Percentiles rank a stretch among this genome's conserved stretches.
These are phyloP conservation scores for Zymoseptoria pseudotritici DNA, from an alignment of 2,329 filamentous ascomycete genomes.

Conservation along the genomic window DNA sequence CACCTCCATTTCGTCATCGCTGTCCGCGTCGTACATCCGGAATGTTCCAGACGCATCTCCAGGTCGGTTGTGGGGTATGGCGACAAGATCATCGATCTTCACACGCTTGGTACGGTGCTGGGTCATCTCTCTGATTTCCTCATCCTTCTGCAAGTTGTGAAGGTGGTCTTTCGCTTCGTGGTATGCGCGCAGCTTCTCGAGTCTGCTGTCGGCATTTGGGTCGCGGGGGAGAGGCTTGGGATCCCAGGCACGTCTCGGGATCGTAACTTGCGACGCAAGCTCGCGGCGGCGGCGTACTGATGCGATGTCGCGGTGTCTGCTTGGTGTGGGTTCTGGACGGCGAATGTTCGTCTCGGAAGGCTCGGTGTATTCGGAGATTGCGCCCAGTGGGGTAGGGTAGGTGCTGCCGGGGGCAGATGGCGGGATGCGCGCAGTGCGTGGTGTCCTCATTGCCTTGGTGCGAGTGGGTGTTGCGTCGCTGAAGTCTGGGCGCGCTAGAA, in stretches of 20 bases:
- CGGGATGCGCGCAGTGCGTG: conserved; percentile 2
- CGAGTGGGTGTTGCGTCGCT: conserved; percentile 1
- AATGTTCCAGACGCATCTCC: conserved; percentile 26
- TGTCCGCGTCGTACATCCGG: conserved; percentile 25
- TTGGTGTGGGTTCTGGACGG: conserved; percentile 7
- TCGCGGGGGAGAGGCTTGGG: conserved; percentile 14
- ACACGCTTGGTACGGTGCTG: conserved; percentile 24
- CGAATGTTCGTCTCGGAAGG: conserved; percentile 5
- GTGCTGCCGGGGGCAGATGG: conserved; percentile 5
- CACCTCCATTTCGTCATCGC: conserved; percentile 30
- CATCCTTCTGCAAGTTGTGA: conserved; percentile 19
- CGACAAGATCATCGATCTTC: conserved; percentile 25
- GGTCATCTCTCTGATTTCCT: conserved; percentile 21
- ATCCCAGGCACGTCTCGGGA: conserved; percentile 7
- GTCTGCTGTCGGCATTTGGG: conserved; percentile 23
- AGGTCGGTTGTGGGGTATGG: conserved; percentile 26
- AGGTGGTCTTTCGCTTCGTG: conserved; percentile 16
- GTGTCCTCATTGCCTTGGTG: conserved; percentile 5
- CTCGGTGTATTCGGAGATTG: conserved; percentile 22
- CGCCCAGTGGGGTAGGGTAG: conserved; percentile 13
- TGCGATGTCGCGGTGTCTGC: background rate
- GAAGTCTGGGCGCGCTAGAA: background rate
- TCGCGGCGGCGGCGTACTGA: conserved; percentile 4
- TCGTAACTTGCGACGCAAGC: conserved; percentile 4
- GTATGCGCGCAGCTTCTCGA: conserved; percentile 20